Base-by-base conservation (phyloP, 1,284 basidiomycete genomes). In the Phaffia rhodozyma region DNA sequence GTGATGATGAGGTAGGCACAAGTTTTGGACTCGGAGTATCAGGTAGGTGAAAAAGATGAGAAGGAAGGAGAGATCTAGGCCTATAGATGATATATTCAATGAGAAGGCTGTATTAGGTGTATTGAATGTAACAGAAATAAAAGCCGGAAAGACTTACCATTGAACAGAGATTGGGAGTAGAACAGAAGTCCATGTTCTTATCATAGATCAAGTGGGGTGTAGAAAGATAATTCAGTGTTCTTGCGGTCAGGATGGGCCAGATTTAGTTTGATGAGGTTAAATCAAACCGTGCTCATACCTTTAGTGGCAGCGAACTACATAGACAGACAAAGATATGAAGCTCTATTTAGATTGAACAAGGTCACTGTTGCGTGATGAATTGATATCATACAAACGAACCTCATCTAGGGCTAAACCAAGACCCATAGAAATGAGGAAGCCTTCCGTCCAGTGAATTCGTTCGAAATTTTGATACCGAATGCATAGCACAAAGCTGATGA, bases 21-120 rank as follows among this genome's bases (percentile, higher is more conserved):
- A 77, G 0, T 86, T 88, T 68, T 82, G 81, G 55, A 85, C 76
- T 52, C 90, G 81, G 57, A 90, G 76, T 18, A 72, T 77, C 6
- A 87, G 73, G 73, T 89, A 93, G 3, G 79, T 77, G 27, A 88
- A 69, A 74, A 88, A 90, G 54, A 92, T 80, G 47, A 82, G 67
- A 58, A 90, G 80, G 74, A 89, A 91, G 0, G 83, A 78, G 5
- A 87, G 82, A 72, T 92, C 91, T 69, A 92, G 90, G 1, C 84
- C 84, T 72, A 91, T 92, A 89, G 89, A 92, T 18, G 74, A 73
- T 89, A 83, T 85, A 86, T 70, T 54, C 34, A 63, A 27, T 63
- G 38, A 38, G 61, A 58, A 16, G 16, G 13, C 38, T 16, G 2
- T 43, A 16, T 43, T 43, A 43, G 13, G 71, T 87, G 89, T 25